Base-by-base conservation (phyloP, 148 eudicot genomes). In the Camellia granthamiana region DNA sequence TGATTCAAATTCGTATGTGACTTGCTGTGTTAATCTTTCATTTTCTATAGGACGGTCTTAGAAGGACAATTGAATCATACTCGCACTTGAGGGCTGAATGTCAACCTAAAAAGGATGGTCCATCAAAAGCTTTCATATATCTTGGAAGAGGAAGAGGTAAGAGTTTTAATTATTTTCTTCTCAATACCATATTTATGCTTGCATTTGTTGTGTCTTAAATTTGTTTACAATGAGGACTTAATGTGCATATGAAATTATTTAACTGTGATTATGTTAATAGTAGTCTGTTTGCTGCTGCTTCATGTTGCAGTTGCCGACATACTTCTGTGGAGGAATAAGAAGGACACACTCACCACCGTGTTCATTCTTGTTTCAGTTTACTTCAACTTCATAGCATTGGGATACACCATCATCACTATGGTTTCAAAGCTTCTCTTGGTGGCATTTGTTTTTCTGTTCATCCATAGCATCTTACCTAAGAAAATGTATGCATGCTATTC, bases 31-130 rank as follows among this genome's bases (percentile, higher is more conserved):
- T 77, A 74, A 21, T 56, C 51, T 64, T 54, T 49, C 72, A 2
- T 74, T 65, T 74, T 80, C 64, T 88, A 84, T 89, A 97, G 99
- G 99, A 97, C 81, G 98, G 94, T 82, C 85, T 97, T 65, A 93
- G 87, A 82, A 89, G 85, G 88, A 97, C 99, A 77, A 97, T 92
- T 76, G 98, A 94, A 76, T 92, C 99, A 69, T 94, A 97, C 89
- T 86, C 94, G 38, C 92, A 94, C 81, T 85, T 94, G 78, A 91
- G 94, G 78, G 98, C 91, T 77, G 93, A 87, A 81, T 88, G 85
- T 63, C 87, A 58, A 83, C 84, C 85, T 41, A 88, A 83, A 88
- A 92, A 83, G 84, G 94, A 87, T 71, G 92, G 93, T 54, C 90
- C 89, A 60, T 93, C 97, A 19, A 93, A 90, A 88, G 87, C 91